Conservation (phyloP, 208 protist genomes). For the Novymonas esmeraldas region DNA sequence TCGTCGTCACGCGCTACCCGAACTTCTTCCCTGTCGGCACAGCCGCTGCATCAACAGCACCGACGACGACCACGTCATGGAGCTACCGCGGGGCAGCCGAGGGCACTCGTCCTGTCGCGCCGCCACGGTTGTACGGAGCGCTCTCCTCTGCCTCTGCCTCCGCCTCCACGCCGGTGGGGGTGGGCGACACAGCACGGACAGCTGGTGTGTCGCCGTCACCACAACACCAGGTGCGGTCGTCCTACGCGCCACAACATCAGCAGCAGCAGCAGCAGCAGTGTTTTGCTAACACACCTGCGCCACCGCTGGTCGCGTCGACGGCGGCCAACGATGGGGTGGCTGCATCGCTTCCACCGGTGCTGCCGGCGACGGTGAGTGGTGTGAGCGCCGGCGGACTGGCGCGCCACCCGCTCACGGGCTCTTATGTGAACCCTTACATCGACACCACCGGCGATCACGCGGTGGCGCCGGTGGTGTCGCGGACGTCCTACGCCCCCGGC, state of each 20-base stretch:
- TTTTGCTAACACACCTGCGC: neutral
- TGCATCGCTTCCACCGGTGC: neutral
- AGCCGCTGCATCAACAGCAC: too few species aligned
- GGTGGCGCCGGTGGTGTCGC: constrained; percentile 18
- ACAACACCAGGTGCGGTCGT: too few species aligned
- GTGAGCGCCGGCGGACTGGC: neutral
- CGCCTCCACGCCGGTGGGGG: too few species aligned
- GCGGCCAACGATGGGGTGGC: too few species aligned
- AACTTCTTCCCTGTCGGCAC: neutral
- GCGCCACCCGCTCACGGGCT: neutral
- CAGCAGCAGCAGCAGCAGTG: neutral
- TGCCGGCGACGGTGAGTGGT: neutral
- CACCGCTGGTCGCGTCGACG: too few species aligned
- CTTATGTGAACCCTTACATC: constrained; percentile 20
- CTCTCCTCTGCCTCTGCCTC: too few species aligned
- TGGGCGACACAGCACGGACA: too few species aligned
- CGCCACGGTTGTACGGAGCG: too few species aligned
- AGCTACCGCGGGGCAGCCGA: too few species aligned
- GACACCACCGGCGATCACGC: constrained; percentile 1
- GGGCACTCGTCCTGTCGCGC: too few species aligned
- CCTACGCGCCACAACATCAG: neutral
- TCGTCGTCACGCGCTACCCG: neutral
- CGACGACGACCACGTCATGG: neutral
- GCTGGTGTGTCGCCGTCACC: too few species aligned
- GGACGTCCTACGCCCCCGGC: constrained; percentile 32